Percentiles rank a stretch among this genome's conserved stretches.
Conservation (phyloP, 805 yeast genomes). For the Metschnikowia lachancei region DNA sequence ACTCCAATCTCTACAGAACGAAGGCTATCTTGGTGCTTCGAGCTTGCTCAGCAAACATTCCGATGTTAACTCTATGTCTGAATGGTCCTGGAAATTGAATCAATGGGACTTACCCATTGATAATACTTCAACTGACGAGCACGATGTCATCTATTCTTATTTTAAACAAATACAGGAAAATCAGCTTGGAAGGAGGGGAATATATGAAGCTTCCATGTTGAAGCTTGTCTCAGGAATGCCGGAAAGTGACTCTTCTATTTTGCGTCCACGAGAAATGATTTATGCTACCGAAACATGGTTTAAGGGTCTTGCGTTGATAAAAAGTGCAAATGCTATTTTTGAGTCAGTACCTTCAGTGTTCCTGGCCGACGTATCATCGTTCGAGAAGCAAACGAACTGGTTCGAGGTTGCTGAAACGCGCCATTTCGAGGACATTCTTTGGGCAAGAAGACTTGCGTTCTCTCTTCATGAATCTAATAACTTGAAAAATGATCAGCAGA, state of each 20-base stretch:
- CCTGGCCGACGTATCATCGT: conserved; percentile 10
- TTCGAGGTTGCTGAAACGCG: conserved; percentile 12
- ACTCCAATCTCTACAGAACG: conserved; percentile 40
- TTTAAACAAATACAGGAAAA: conserved; percentile 47
- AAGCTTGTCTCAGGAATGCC: conserved; percentile 17
- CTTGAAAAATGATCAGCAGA: not conserved
- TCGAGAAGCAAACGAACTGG: conserved; percentile 9
- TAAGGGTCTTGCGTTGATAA: conserved; percentile 10
- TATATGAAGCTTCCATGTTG: conserved; percentile 23
- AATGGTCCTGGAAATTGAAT: conserved; percentile 73
- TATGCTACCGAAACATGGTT: conserved; percentile 7
- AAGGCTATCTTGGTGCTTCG: conserved; percentile 61
- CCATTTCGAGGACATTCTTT: conserved; percentile 28
- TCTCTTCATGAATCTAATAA: conserved; percentile 16
- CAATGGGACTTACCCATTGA: conserved; percentile 72
- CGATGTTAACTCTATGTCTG: conserved; percentile 24
- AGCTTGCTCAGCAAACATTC: conserved; percentile 36
- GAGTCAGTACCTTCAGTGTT: conserved; percentile 9
- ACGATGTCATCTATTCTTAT: conserved; percentile 50
- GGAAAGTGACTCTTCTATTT: not conserved
- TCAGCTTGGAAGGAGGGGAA: conserved; percentile 16
- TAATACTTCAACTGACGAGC: conserved; percentile 31
- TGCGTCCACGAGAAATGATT: not conserved
- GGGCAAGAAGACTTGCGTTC: conserved; percentile 41
- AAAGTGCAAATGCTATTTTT: conserved; percentile 4